Evolutionary conservation across 2,329 filamentous ascomycete genomes (phyloP), one percentile per base, ranked within the genome.

Genomic region (Hypoxylon sp.): DNA sequence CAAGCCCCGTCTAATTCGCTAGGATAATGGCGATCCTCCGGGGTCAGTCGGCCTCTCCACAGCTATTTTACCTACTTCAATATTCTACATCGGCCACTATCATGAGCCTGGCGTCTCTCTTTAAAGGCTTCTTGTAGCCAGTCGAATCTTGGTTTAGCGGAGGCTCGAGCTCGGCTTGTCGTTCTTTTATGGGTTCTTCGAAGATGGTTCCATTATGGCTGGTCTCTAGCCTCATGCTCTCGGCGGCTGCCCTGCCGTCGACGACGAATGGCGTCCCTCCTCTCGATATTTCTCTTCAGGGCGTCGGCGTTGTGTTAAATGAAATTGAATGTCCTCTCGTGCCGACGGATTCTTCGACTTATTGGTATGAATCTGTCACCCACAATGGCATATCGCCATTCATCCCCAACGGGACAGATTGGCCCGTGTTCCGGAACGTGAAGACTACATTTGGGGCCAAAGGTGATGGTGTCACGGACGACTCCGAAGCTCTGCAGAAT

Each of bases 401-500:
- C 45, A 60, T 56, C n/a, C 64, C 53, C 3, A 57, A 67, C 23
- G 64, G 64, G 17, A 63, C 64, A 19, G 36, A 57, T 34, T 67
- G 64, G 64, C 64, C 64, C 5, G 64, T 67, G 25, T 64, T 68
- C 51, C 60, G 68, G 17, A 63, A 67, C 34, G 61, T 68, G 50
- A 67, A 67, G 60, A 57, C 48, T 32, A 59, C 45, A 25, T 67
- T 63, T 21, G 73, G 70, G 6, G 72, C 72, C 9, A 66, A 68
- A 38, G 73, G 72, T 17, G 69, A 75, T 23, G 73, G 71, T 17
- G 51, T 46, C 19, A 64, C 65, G 25, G 72, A 75, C 45, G 71
- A 73, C 55, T 67, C 67, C 1, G 63, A 63, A 2, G 70, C 73
- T 23, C 48, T 74, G 19, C 69, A 74, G 45, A 57, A 64, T 10